Conservation (phyloP, 208 protist species). For the Trypanosoma melophagium region DNA sequence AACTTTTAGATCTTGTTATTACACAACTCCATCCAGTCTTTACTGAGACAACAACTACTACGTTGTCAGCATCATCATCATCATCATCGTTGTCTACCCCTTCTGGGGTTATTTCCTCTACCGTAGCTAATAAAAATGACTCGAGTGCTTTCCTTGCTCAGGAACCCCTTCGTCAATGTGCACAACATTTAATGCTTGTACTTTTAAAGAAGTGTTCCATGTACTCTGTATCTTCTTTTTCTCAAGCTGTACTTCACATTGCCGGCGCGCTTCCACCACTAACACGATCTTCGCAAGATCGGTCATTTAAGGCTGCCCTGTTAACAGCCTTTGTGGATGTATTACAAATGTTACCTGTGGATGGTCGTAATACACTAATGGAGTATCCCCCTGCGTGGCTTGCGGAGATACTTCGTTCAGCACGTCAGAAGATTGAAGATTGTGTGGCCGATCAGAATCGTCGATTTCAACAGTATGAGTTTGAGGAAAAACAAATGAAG, state of each 20-base stretch:
- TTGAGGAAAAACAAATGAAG: conserved; percentile 43
- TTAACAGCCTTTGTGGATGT: conserved; percentile 39
- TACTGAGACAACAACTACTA: background rate
- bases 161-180: conserved; percentile 12
- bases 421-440: conserved; percentile 36
- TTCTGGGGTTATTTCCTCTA: no score
- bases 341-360: conserved; percentile 29
- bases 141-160: background rate
- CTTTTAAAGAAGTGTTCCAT: conserved; percentile 49
- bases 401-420: conserved; percentile 27
- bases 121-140: no score
- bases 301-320: conserved; percentile 26
- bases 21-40: conserved; percentile 37
- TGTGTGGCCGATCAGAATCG: conserved; percentile 51
- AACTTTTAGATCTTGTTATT: conserved; percentile 50
- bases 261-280: conserved; percentile 44
- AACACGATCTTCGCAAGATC: conserved; percentile 32
- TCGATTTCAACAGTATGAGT: conserved; percentile 57
- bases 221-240: conserved; percentile 34
- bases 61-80: no score
- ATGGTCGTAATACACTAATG: conserved; percentile 26
- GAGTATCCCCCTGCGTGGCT: conserved; percentile 55
- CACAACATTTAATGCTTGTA: conserved; percentile 38
- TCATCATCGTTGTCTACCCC: no score
- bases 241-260: conserved; percentile 47